A percentile compares a stretch with the other conserved stretches of the same genome.
phyloP scores from a whole-genome alignment of 148 eudicot genomes.

The Tetragonia tetragonoides region DNA sequence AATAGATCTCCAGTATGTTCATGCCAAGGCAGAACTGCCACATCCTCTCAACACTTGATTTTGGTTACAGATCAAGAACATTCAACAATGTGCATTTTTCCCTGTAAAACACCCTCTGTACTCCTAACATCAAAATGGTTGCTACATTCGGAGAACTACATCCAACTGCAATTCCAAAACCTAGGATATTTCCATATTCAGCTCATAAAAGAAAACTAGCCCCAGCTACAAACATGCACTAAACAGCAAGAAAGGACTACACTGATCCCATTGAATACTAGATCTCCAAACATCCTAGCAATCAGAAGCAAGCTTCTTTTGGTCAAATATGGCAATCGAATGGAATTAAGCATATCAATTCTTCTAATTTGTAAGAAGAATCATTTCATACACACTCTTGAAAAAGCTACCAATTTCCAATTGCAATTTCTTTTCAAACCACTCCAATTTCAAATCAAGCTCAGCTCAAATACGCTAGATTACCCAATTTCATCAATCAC shows the following conservation, averaged over 20 bases:
- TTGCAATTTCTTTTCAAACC: background rate
- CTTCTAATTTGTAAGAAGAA: too few relatives aligned
- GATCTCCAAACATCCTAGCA: slow-evolving; percentile 4
- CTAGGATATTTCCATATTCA: too few relatives aligned
- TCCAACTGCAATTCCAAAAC: background rate
- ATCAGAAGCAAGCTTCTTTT: background rate
- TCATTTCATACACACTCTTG: too few relatives aligned
- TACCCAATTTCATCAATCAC: background rate
- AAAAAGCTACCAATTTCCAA: background rate
- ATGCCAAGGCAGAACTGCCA: background rate
- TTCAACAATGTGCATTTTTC: background rate
- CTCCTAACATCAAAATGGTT: background rate
- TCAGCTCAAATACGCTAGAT: background rate
- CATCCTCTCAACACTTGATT: background rate
- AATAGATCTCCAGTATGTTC: background rate
- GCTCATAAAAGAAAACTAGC: background rate
- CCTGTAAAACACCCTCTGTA: background rate
- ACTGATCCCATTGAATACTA: background rate
- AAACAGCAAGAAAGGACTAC: background rate
- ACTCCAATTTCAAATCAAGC: background rate
- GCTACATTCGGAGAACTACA: background rate
- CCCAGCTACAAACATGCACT: background rate
- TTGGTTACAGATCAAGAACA: background rate
- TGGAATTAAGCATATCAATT: background rate
- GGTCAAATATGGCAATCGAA: background rate